Base-by-base conservation (phyloP, 2,329 filamentous ascomycete genomes). In the Exophiala bonariae region DNA sequence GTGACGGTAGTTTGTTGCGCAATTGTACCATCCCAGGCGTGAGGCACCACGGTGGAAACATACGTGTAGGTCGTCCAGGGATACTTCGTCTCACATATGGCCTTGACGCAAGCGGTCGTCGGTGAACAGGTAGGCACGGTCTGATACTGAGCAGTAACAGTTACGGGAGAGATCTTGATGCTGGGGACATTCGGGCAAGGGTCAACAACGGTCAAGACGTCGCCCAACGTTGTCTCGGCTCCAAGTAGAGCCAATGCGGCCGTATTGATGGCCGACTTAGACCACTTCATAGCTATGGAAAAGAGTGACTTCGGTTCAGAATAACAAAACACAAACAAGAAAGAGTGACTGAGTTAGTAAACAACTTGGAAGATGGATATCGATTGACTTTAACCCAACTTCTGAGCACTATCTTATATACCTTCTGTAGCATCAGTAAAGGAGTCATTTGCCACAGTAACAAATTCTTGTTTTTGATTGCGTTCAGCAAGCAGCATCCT, bases 21-120 rank as follows among this genome's bases (percentile, higher is more conserved):
- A 4, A 47, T 50, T 9, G 47, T 45, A 31, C 42, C 42, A 23
- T 46, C 38, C 46, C 46, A 46, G 6, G 35, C 45, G 37, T 34
- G 47, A 7, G 50, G 50, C 18, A 53, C 41, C 3, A 53, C 50
- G 4, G 50, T 53, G 7, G 50, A 53, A 4, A 53, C 47, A 38
- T 41, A 53, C 14, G 41, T 32, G 23, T 44, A 53, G 22, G 47
- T 53, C 31, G 42, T 50, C 19, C 40, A 53, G 11, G 47, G 44
- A 28, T 38, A 47, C 2, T 7, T 44, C 11, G 37, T 47, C 8
- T 36, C 30, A 30, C 44, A 47, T 14, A 34, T 31, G 3, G 36
- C 44, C 34, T 39, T 45, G 26, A 41, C 35, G 19, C 45, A 48
- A 14, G 39, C 45, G 4, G 48, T 42, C 6, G 23, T 39, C 4